Conservation (phyloP, 208 protist genomes). For the Crithidia sp. region DNA sequence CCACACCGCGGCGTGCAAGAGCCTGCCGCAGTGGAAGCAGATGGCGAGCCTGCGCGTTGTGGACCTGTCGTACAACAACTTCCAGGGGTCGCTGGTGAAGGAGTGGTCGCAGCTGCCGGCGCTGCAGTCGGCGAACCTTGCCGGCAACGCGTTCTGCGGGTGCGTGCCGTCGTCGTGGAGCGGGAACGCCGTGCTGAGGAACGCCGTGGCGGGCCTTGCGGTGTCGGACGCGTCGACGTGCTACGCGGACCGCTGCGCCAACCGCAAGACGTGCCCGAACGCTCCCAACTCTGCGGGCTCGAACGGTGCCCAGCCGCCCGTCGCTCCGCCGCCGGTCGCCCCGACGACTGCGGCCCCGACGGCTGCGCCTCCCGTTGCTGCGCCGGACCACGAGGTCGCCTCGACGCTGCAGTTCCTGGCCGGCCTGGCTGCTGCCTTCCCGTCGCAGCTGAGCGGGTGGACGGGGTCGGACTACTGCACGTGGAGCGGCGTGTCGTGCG, state of each 20-base stretch:
- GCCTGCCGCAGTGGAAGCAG: no score
- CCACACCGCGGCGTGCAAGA: no score
- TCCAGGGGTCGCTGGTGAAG: no score
- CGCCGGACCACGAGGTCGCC: background rate
- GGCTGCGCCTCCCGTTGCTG: background rate
- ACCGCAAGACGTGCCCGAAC: background rate
- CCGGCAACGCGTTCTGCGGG: conserved; percentile 27
- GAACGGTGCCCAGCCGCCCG: background rate
- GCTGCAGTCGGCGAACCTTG: conserved; percentile 25
- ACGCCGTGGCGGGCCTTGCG: conserved; percentile 6
- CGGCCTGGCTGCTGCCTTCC: conserved; percentile 1
- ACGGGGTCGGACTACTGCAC: no score
- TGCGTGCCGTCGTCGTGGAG: conserved; percentile 18
- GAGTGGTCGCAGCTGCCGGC: conserved; percentile 7
- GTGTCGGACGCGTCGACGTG: conserved; percentile 11
- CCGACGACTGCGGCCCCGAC: background rate
- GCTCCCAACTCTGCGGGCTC: conserved; percentile 1
- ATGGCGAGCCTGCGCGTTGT: no score
- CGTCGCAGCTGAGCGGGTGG: background rate
- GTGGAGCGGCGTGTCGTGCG: no score
- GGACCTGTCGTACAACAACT: no score
- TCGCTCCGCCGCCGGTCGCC: background rate
- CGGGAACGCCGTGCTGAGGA: conserved; percentile 20
- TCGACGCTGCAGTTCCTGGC: conserved; percentile 12
- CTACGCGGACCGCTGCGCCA: conserved; percentile 8